phyloP scores from a whole-genome alignment of 2,329 filamentous ascomycete genomes.

The Drechslera avenae region DNA sequence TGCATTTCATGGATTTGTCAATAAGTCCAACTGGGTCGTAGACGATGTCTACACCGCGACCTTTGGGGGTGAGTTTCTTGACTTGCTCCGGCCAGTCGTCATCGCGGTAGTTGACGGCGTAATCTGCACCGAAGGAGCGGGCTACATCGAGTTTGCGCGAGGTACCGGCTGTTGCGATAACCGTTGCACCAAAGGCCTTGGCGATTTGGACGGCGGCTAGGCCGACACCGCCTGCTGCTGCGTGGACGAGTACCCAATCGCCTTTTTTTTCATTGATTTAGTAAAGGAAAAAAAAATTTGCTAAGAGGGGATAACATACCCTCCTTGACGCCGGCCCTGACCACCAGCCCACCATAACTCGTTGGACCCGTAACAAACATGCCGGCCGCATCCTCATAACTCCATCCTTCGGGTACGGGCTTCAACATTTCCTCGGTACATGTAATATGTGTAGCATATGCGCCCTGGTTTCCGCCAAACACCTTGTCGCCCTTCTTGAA shows the following conservation, averaged over 20 bases:
- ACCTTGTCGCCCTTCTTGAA: constrained; percentile 81
- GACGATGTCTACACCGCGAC: constrained; percentile 83
- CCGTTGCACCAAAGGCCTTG: constrained; percentile 87
- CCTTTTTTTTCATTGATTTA: constrained; percentile 51
- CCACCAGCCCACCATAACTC: constrained; percentile 81
- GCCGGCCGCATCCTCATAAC: constrained; percentile 81
- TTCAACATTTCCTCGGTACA: constrained; percentile 70
- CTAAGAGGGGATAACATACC: constrained; percentile 30
- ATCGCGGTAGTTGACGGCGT: constrained; percentile 76
- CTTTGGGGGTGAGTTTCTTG: constrained; percentile 75
- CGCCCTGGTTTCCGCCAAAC: constrained; percentile 85
- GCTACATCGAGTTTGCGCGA: constrained; percentile 80
- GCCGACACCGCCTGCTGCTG: constrained; percentile 89
- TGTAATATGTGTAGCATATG: constrained; percentile 77
- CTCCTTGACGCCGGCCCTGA: constrained; percentile 73
- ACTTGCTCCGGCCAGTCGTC: constrained; percentile 69
- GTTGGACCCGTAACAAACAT: constrained; percentile 93
- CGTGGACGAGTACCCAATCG: constrained; percentile 88
- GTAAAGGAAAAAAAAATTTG: not conserved
- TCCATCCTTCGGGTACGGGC: constrained; percentile 80
- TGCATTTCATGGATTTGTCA: constrained; percentile 86
- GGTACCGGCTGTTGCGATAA: constrained; percentile 90
- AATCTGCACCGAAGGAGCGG: constrained; percentile 80
- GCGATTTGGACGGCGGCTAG: constrained; percentile 91
- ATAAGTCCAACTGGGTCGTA: constrained; percentile 94